Percentiles rank a stretch among this genome's conserved stretches.
These are phyloP conservation scores for Colletotrichum eleusines DNA, from an alignment of 2,329 filamentous ascomycete species.

Conservation along the genomic window DNA sequence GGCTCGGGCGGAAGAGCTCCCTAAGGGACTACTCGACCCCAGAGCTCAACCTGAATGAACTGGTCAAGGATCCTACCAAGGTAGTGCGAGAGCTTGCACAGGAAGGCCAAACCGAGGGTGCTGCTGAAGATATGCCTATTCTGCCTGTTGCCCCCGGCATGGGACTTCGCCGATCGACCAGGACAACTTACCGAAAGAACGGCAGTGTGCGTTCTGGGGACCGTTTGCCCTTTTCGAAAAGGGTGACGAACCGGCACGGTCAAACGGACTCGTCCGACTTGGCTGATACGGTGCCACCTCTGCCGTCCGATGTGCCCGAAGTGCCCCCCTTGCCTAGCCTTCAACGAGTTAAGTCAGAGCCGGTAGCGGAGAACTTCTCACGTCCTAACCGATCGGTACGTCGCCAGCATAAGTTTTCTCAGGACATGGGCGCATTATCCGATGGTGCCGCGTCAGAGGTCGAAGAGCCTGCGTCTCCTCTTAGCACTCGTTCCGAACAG, in stretches of 20 bases:
- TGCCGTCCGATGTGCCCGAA: conserved; percentile 59
- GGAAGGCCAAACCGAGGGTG: conserved; percentile 62
- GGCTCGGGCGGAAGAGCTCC: conserved; percentile 80
- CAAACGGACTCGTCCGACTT: conserved; percentile 62
- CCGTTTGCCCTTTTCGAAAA: conserved; percentile 79
- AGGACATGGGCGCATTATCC: conserved; percentile 63
- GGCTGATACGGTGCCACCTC: conserved; percentile 43
- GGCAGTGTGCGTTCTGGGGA: conserved; percentile 88
- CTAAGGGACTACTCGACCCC: conserved; percentile 63
- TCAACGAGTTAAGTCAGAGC: conserved; percentile 77
- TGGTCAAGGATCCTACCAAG: conserved; percentile 83
- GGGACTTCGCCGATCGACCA: conserved; percentile 88
- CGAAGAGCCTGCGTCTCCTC: conserved; percentile 43
- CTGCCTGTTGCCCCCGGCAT: conserved; percentile 82
- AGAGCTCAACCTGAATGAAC: conserved; percentile 80
- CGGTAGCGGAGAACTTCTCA: conserved; percentile 72
- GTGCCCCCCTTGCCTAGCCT: conserved; percentile 60
- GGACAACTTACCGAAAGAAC: conserved; percentile 88
- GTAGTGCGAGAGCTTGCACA: conserved; percentile 77
- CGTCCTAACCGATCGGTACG: conserved; percentile 65
- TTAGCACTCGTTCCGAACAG: conserved; percentile 46
- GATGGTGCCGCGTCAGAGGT: conserved; percentile 52
- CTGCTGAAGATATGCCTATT: conserved; percentile 84
- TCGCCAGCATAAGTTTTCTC: conserved; percentile 62
- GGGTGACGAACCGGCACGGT: conserved; percentile 71